phyloP scores from a whole-genome alignment of 495 filamentous ascomycete genomes.

The Neurospora sp. region DNA sequence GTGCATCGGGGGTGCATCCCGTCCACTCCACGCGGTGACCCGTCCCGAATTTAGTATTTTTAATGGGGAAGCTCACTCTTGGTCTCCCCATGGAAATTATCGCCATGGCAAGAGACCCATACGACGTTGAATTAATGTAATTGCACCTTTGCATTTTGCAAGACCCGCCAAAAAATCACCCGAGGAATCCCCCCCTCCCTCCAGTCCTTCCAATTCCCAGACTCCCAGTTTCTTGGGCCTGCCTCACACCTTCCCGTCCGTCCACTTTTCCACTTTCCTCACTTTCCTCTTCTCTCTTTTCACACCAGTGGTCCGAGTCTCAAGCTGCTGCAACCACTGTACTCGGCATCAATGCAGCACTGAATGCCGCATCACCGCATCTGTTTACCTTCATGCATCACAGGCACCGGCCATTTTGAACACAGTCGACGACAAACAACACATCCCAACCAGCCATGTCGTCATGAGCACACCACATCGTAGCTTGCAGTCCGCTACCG shows the following conservation, averaged over 20 bases:
- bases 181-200: background rate
- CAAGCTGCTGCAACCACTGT: background rate
- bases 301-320: background rate
- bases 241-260: background rate
- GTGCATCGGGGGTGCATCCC: background rate
- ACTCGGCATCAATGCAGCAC: background rate
- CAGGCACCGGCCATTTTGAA: background rate
- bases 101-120: background rate
- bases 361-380: background rate
- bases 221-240: background rate
- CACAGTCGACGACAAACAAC: background rate
- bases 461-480: background rate
- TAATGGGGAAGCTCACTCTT: background rate
- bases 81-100: background rate
- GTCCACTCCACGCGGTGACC: background rate
- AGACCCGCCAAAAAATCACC: background rate
- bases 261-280: background rate
- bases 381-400: background rate
- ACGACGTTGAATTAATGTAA: background rate
- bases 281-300: background rate
- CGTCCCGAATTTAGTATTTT: background rate
- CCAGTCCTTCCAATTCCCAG: background rate
- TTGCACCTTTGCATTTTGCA: background rate
- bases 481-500: background rate
- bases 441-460: background rate